These are phyloP conservation scores for Cladosporium phlei DNA, from an alignment of 2,329 filamentous ascomycete species.

Conservation along the genomic window DNA sequence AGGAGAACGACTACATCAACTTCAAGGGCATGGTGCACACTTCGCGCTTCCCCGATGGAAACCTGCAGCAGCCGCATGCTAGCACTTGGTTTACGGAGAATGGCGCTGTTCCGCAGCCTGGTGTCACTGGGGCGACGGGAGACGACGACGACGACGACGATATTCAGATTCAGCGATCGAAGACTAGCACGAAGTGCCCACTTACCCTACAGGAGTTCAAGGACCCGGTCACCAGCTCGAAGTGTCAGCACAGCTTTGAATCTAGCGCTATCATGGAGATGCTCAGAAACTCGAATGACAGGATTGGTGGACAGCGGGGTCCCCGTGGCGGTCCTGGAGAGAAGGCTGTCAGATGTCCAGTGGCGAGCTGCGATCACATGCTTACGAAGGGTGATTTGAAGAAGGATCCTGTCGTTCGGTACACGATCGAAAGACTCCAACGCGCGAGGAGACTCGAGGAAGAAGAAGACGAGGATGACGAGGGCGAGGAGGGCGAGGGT, in stretches of 20 bases:
- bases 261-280: conserved; percentile 58
- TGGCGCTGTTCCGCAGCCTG: conserved; percentile 40
- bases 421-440: conserved; percentile 54
- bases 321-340: conserved; percentile 19
- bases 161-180: conserved; percentile 60
- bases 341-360: conserved; percentile 54
- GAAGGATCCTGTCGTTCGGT: conserved; percentile 52
- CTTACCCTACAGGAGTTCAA: conserved; percentile 60
- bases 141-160: conserved; percentile 61
- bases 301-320: conserved; percentile 15
- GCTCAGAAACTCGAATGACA: conserved; percentile 30
- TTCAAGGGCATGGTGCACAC: conserved; percentile 62
- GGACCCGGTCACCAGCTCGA: conserved; percentile 61
- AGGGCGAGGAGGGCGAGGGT: conserved; percentile 26
- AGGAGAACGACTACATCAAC: conserved; percentile 55
- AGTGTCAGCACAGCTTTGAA: conserved; percentile 71
- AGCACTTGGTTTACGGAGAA: conserved; percentile 59
- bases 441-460: conserved; percentile 41
- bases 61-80: conserved; percentile 50
- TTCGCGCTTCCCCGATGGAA: conserved; percentile 50
- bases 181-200: conserved; percentile 64
- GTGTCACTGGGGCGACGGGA: conserved; percentile 35
- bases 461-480: conserved; percentile 40
- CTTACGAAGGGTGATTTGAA: conserved; percentile 52
- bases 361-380: conserved; percentile 57